A percentile compares a stretch with the other conserved stretches of the same genome.
Evolutionary conservation across 2,329 filamentous ascomycete species (phyloP).

Genomic region (Alternaria triticimaculans): DNA sequence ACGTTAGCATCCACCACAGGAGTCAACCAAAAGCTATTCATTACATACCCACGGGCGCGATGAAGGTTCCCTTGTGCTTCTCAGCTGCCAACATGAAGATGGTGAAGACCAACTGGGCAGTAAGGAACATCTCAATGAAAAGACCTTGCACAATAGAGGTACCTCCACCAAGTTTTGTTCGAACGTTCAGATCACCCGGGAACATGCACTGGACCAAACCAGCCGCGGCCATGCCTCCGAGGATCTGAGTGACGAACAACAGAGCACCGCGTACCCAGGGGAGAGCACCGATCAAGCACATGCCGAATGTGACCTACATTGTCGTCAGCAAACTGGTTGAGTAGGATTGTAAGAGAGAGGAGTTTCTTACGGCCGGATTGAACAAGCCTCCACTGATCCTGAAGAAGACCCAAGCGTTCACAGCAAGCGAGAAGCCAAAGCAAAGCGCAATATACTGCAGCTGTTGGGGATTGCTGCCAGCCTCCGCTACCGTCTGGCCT

Average conservation of each 20-base stretch:
- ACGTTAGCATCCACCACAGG: not conserved
- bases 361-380: conserved; percentile 20
- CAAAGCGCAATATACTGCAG: conserved; percentile 49
- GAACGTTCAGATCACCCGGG: conserved; percentile 29
- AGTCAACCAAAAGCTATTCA: not conserved
- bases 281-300: conserved; percentile 31
- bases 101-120: conserved; percentile 41
- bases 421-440: conserved; percentile 51
- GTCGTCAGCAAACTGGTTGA: not conserved
- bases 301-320: conserved; percentile 35
- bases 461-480: conserved; percentile 44
- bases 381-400: conserved; percentile 34
- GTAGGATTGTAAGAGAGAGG: not conserved
- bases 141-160: conserved; percentile 28
- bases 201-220: conserved; percentile 33
- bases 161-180: conserved; percentile 15
- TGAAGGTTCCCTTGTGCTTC: conserved; percentile 64
- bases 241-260: conserved; percentile 28
- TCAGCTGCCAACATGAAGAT: conserved; percentile 65
- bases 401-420: conserved; percentile 50
- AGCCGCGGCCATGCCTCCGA: conserved; percentile 36
- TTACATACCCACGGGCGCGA: conserved; percentile 61
- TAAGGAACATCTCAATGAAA: conserved; percentile 28
- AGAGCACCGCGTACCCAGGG: conserved; percentile 23
- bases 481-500: conserved; percentile 23